These are phyloP conservation scores for Aureobasidium melanogenum DNA, from an alignment of 2,329 filamentous ascomycete species.

Conservation along the genomic window DNA sequence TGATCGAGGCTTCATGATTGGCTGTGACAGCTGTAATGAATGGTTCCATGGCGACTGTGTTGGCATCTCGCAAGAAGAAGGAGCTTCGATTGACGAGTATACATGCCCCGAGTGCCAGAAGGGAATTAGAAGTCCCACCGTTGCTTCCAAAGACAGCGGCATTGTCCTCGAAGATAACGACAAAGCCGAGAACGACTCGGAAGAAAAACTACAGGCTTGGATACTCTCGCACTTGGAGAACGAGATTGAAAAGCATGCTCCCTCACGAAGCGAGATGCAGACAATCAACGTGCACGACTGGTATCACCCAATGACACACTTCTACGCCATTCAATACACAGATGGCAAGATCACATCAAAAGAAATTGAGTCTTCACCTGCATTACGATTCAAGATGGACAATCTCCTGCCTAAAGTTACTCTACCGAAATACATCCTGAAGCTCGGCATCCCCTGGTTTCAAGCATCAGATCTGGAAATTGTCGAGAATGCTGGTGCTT, in stretches of 20 bases:
- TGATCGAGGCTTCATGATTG: slow-evolving; percentile 51
- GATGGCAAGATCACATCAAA: slow-evolving; percentile 20
- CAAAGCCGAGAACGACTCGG: slow-evolving; percentile 13
- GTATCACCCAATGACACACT: slow-evolving; percentile 23
- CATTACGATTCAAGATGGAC: slow-evolving; percentile 17
- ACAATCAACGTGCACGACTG: slow-evolving; percentile 23
- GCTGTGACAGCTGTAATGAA: slow-evolving; percentile 71
- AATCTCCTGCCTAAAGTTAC: slow-evolving; percentile 21
- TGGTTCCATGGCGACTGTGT: slow-evolving; percentile 80
- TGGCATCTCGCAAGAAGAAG: slow-evolving; percentile 35
- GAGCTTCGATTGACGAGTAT: slow-evolving; percentile 7
- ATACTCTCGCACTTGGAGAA: slow-evolving; percentile 21
- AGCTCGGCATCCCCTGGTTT: slow-evolving; percentile 20
- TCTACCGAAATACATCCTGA: slow-evolving; percentile 27
- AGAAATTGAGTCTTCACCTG: slow-evolving; percentile 18
- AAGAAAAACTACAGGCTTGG: slow-evolving; percentile 23
- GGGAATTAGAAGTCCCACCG: not conserved
- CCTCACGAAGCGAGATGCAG: not conserved
- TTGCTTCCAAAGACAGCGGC: slow-evolving; percentile 6
- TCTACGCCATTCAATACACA: slow-evolving; percentile 20
- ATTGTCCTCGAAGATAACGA: slow-evolving; percentile 14
- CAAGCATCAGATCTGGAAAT: slow-evolving; percentile 21
- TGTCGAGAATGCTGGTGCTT: slow-evolving; percentile 15
- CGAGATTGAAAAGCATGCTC: slow-evolving; percentile 15
- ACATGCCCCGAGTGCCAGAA: not conserved